Evolutionary conservation across 2,329 filamentous ascomycete genomes (phyloP), one percentile per base, ranked within the genome.

Genomic region (Aureobasidium sp.): DNA sequence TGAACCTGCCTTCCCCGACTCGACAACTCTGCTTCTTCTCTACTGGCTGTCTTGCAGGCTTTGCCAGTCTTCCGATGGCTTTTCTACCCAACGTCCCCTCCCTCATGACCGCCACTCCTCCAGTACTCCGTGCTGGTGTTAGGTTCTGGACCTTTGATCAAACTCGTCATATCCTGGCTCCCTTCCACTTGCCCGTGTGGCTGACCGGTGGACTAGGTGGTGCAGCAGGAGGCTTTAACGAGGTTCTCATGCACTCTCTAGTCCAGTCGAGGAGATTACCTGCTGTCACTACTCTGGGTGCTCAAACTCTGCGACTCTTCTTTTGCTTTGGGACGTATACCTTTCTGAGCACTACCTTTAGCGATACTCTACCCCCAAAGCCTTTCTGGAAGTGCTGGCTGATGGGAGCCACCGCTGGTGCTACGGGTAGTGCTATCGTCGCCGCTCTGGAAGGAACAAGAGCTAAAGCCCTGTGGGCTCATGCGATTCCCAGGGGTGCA

Each of bases 321-420:
- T 29, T 64, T 7, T 64, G 62, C 42, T 65, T 65, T 9, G 64
- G 62, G 5, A 62, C 60, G 1, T 65, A 60, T 35, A 64, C 62
- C 21, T 62, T 60, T 23, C 31, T 65, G 17, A 61, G 53, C 33
- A 64, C 58, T 33, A 57, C 25, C 27, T 51, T 62, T 17, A 61
- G 60, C 29, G 40, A 45, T 19, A 59, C 53, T 21, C 38, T 59
- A 29, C 60, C 60, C 2, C 62, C 63, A 11, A 59, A 57, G 13
- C 60, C 54, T 1, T 64, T 64, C 46, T 61, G 54, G 62, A 54
- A 51, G 4, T 62, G 60, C 49, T 65, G 64, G 64, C 5, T 61
- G 3, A 61, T 64, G 61, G 64, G 60, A 3, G 54, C 58, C 15
- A 57, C 60, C 11, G 64, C 64, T 35, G 64, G 62, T 17, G 59